A percentile compares a stretch with the other conserved stretches of the same genome.
Evolutionary conservation across 2,329 filamentous ascomycete species (phyloP).

Genomic region (Phialophora verrucosa): DNA sequence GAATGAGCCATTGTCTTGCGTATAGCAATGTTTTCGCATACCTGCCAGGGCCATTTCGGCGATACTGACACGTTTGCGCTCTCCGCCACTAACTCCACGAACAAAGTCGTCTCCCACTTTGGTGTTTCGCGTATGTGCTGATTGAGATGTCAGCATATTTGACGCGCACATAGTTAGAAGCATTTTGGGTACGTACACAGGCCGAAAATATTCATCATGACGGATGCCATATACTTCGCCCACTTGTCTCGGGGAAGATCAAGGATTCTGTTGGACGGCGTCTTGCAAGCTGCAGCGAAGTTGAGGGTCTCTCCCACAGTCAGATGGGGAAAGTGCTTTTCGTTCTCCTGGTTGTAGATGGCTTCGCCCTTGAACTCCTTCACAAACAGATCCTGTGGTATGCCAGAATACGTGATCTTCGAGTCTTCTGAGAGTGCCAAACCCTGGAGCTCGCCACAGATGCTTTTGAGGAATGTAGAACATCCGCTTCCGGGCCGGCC

Average conservation of each 20-base stretch:
- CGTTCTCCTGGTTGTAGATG: conserved; percentile 61
- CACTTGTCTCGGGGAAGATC: conserved; percentile 30
- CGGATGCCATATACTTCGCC: conserved; percentile 30
- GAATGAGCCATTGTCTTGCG: not conserved
- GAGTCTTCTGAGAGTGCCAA: conserved; percentile 72
- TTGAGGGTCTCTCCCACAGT: conserved; percentile 66
- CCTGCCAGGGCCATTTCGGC: conserved; percentile 57
- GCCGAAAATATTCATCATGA: conserved; percentile 67
- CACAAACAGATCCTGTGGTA: conserved; percentile 62
- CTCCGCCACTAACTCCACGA: conserved; percentile 71
- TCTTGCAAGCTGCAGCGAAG: conserved; percentile 53
- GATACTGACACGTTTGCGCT: conserved; percentile 72
- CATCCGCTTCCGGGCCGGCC: conserved; percentile 73
- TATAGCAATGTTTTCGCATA: conserved; percentile 9
- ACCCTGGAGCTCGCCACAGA: conserved; percentile 82
- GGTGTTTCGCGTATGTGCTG: conserved; percentile 68
- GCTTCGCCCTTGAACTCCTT: conserved; percentile 56
- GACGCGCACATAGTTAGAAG: not conserved
- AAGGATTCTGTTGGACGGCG: conserved; percentile 57
- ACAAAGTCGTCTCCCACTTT: conserved; percentile 72
- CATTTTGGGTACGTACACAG: conserved; percentile 54
- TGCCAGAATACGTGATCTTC: conserved; percentile 79
- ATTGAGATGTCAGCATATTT: conserved; percentile 62
- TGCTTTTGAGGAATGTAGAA: conserved; percentile 81
- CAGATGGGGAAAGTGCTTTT: conserved; percentile 58